Evolutionary conservation across 2,329 filamentous ascomycete genomes (phyloP), one percentile per base, ranked within the genome.

Genomic region (Hypoxylon sp.): DNA sequence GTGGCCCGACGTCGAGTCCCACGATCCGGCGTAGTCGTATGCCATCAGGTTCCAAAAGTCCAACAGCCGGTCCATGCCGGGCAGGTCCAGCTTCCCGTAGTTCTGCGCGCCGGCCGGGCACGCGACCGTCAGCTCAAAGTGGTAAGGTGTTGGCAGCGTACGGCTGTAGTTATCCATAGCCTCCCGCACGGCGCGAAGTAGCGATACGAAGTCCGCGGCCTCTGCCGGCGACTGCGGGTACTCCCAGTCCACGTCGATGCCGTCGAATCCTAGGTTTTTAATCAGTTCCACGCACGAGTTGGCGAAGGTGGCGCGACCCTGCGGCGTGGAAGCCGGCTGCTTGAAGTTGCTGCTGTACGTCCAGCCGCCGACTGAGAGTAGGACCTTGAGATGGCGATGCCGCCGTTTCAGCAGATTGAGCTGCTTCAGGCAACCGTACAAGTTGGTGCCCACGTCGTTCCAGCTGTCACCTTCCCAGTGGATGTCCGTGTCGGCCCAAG

Each of bases 311-410:
- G 85, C 83, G 6, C 94, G 88, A 7, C 94, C 93, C 25, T 86
- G 80, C 0, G 88, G 84, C 0, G 92, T 94, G 46, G 91, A 92
- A 0, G 91, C 91, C 0, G 94, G 92, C 30, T 81, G 82, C n/a
- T 88, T 86, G 80, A 98, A 97, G 82, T 97, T 96, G 79, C 88
- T 84, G 70, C 91, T 93, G 80, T 97, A 97, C 0, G 94, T 97
- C 94, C 94, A 98, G 56, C 95, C 95, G 68, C 95, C 95, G 69
- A 98, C 93, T 60, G 91, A 94, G 3, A 98, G 87, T 11, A 98
- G 85, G 2, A 96, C 84, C 80, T 97, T 97, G 68, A 98, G 85
- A 73, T 95, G 90, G 53, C 94, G 91, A 80, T 97, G 92, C 69
- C 86, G 85, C 71, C 89, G 88, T 84, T 98, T 98, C 50, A 95